Evolutionary conservation across 306 rosid species (phyloP).

Genomic region (Pachyrhizus erosus): DNA sequence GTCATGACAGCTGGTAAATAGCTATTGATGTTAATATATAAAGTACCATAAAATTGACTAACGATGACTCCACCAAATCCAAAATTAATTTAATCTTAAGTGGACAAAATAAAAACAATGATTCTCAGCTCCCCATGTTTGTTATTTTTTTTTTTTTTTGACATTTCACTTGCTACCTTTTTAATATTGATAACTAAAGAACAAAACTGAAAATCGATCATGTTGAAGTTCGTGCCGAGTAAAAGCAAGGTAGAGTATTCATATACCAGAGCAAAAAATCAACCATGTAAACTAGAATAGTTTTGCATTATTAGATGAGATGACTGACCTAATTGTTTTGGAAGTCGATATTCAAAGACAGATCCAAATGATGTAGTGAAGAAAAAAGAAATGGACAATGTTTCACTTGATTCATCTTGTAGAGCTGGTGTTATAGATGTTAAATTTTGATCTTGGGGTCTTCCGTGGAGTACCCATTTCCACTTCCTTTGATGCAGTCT

Average conservation of each 20-base stretch:
- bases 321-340: slow-evolving; percentile 1
- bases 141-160: no score
- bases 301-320: background rate
- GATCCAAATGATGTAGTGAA: background rate
- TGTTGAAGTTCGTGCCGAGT: background rate
- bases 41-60: background rate
- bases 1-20: background rate
- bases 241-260: background rate
- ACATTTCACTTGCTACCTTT: background rate
- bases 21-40: background rate
- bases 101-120: no score
- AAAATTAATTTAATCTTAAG: no score
- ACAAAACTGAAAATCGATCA: background rate
- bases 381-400: slow-evolving; percentile 14
- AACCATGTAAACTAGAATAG: background rate
- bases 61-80: no score
- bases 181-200: background rate
- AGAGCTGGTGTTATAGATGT: background rate
- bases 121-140: no score
- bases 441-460: slow-evolving; percentile 5
- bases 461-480: slow-evolving; percentile 1
- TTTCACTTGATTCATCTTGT: slow-evolving; percentile 6
- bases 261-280: background rate
- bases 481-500: slow-evolving; percentile 9
- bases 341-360: background rate